These are phyloP conservation scores for Xylaria sp. DNA, from an alignment of 2,329 filamentous ascomycete species.

Conservation along the genomic window DNA sequence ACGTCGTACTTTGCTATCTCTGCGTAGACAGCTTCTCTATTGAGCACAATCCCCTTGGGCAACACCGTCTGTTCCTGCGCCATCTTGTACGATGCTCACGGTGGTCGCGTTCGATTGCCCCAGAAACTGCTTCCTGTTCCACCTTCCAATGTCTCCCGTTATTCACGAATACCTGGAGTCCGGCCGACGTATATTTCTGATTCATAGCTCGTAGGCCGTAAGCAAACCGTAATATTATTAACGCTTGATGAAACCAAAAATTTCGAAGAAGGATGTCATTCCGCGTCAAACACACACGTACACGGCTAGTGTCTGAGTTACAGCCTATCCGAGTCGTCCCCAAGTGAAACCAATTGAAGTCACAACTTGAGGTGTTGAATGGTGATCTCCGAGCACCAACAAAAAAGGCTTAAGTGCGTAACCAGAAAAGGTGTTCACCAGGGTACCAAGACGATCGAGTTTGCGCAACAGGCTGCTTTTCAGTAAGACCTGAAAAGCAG, in stretches of 20 bases:
- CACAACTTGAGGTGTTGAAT: background rate
- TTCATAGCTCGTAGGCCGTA: slow-evolving; percentile 35
- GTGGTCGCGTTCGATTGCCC: slow-evolving; percentile 26
- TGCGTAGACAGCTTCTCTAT: slow-evolving; percentile 62
- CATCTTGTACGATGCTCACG: slow-evolving; percentile 46
- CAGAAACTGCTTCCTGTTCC: slow-evolving; percentile 25
- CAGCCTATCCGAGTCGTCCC: background rate
- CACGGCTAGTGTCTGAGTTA: slow-evolving; percentile 11
- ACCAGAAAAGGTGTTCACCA: slow-evolving; percentile 1
- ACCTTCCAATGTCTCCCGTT: slow-evolving; percentile 33
- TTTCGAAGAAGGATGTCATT: slow-evolving; percentile 7
- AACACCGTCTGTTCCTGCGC: slow-evolving; percentile 54
- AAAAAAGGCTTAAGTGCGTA: slow-evolving; percentile 4
- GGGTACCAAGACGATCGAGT: background rate
- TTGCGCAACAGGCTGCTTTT: slow-evolving; percentile 3
- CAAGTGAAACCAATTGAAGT: slow-evolving; percentile 12
- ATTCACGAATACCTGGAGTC: slow-evolving; percentile 32
- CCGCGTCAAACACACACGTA: slow-evolving; percentile 7
- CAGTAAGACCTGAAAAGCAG: slow-evolving; percentile 2
- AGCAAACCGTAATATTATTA: slow-evolving; percentile 18
- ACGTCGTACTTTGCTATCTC: slow-evolving; percentile 63
- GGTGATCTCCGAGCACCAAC: background rate
- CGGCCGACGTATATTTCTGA: slow-evolving; percentile 29
- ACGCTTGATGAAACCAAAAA: slow-evolving; percentile 4
- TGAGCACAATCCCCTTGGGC: slow-evolving; percentile 67